These are phyloP conservation scores for Suhomyces anneliseae DNA, from an alignment of 1,139 yeast species.

Conservation along the genomic window DNA sequence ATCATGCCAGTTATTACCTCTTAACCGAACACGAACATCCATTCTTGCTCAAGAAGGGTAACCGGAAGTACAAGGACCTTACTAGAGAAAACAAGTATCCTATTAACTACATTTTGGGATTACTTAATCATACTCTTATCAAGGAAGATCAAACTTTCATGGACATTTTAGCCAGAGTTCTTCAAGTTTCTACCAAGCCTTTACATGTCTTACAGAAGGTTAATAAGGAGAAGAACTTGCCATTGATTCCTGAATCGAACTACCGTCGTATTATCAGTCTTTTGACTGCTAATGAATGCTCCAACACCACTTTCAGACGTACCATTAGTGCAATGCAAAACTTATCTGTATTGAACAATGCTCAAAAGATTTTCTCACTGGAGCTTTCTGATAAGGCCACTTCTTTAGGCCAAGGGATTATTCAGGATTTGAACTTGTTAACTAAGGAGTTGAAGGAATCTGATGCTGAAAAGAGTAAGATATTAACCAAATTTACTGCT, in stretches of 20 bases:
- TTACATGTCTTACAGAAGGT: constrained; percentile 50
- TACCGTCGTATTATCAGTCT: constrained; percentile 65
- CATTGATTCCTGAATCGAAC: constrained; percentile 64
- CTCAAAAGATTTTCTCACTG: constrained; percentile 63
- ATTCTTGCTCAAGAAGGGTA: constrained; percentile 46
- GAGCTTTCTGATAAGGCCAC: constrained; percentile 72
- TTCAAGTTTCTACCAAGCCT: constrained; percentile 78
- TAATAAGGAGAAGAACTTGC: constrained; percentile 39
- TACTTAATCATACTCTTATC: constrained; percentile 64
- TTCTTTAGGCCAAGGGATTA: constrained; percentile 55
- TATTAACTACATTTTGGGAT: constrained; percentile 61
- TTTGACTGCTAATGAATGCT: constrained; percentile 82
- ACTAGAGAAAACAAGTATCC: constrained; percentile 61
- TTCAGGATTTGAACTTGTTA: constrained; percentile 56
- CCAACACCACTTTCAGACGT: constrained; percentile 82
- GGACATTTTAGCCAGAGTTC: constrained; percentile 72
- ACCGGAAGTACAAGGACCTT: constrained; percentile 40
- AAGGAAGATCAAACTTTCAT: constrained; percentile 72
- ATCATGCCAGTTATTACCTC: constrained; percentile 71
- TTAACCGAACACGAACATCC: constrained; percentile 78
- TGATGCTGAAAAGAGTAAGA: constrained; percentile 42
- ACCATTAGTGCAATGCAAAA: constrained; percentile 83
- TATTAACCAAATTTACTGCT: constrained; percentile 69
- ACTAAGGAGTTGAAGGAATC: constrained; percentile 45
- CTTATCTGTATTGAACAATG: constrained; percentile 60